A percentile compares a stretch with the other conserved stretches of the same genome.
These are phyloP conservation scores for Pinus taeda DNA, from an alignment of 75 land plant species.

Conservation along the genomic window DNA sequence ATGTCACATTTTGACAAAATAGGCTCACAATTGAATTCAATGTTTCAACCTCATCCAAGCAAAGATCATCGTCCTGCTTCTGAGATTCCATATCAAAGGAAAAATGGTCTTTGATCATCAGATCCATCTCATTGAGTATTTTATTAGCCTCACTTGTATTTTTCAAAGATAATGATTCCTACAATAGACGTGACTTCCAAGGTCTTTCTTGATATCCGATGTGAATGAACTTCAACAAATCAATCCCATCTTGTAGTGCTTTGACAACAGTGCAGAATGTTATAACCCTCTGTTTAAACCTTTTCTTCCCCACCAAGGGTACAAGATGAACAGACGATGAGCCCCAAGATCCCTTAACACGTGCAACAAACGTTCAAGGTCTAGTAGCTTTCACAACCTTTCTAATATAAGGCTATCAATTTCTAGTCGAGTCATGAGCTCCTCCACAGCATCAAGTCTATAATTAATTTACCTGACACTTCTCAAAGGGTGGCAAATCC, in stretches of 20 bases:
- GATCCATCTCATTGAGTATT: slow-evolving; percentile 1
- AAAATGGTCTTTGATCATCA: slow-evolving; percentile 1
- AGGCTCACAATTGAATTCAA: no score
- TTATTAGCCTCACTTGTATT: background rate
- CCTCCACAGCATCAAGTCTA: slow-evolving; percentile 74
- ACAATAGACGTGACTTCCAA: slow-evolving; percentile 3
- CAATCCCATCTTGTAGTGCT: slow-evolving; percentile 60
- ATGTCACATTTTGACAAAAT: no score
- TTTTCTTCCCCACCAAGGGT: slow-evolving; percentile 48
- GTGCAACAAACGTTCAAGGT: slow-evolving; percentile 84
- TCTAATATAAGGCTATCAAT: slow-evolving; percentile 29
- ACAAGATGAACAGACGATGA: slow-evolving; percentile 40
- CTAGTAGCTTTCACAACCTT: slow-evolving; percentile 67
- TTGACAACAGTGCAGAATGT: slow-evolving; percentile 59
- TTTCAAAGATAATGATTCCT: background rate
- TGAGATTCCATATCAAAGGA: slow-evolving; percentile 1
- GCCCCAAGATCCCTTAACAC: slow-evolving; percentile 48
- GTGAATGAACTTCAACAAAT: slow-evolving; percentile 39
- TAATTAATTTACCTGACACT: slow-evolving; percentile 52
- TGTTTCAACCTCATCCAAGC: no score
- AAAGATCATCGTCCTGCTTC: slow-evolving; percentile 5
- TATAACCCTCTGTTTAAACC: slow-evolving; percentile 61
- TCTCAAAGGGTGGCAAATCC: slow-evolving; percentile 95
- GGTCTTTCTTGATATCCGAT: slow-evolving; percentile 21
- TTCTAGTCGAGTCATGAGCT: slow-evolving; percentile 40